Conservation (phyloP, 805 yeast species). For the Wickerhamomyces tratensis region DNA sequence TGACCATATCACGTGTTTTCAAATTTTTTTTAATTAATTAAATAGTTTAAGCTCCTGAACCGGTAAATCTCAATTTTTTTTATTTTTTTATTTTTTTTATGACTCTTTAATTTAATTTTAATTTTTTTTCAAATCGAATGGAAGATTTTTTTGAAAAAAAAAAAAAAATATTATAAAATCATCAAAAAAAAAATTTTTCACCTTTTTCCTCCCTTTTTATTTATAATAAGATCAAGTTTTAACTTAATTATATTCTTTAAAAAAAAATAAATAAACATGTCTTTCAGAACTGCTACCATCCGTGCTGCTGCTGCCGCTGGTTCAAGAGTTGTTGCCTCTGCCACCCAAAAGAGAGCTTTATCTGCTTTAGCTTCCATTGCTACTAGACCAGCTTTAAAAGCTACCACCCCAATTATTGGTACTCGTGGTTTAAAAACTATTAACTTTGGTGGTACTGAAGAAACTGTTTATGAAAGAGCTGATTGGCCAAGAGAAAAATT, state of each 20-base stretch:
- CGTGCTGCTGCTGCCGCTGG: slow-evolving; percentile 41
- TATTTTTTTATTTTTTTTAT: no score
- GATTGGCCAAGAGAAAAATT: slow-evolving; percentile 99
- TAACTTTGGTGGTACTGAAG: slow-evolving; percentile 93
- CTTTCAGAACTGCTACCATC: slow-evolving; percentile 36
- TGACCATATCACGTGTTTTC: no score
- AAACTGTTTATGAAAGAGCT: slow-evolving; percentile 94
- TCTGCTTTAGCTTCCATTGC: slow-evolving; percentile 38
- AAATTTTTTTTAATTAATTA: no score
- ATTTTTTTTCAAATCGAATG: neutral
- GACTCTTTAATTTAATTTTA: no score
- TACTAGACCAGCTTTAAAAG: slow-evolving; percentile 52
- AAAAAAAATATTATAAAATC: no score
- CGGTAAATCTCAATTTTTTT: no score
- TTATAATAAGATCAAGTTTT: neutral
- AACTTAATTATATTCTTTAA: no score
- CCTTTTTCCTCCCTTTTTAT: slow-evolving; percentile 1
- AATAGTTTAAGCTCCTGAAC: no score
- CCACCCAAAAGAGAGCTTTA: slow-evolving; percentile 48
- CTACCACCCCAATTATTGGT: slow-evolving; percentile 42
- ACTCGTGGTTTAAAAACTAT: slow-evolving; percentile 92
- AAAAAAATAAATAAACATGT: slow-evolving; percentile 21
- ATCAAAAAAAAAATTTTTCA: neutral
- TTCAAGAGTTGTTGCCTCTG: slow-evolving; percentile 22
- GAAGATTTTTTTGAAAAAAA: no score